Evolutionary conservation across 2,329 filamentous ascomycete species (phyloP).

Genomic region (Talaromyces rugulosus): DNA sequence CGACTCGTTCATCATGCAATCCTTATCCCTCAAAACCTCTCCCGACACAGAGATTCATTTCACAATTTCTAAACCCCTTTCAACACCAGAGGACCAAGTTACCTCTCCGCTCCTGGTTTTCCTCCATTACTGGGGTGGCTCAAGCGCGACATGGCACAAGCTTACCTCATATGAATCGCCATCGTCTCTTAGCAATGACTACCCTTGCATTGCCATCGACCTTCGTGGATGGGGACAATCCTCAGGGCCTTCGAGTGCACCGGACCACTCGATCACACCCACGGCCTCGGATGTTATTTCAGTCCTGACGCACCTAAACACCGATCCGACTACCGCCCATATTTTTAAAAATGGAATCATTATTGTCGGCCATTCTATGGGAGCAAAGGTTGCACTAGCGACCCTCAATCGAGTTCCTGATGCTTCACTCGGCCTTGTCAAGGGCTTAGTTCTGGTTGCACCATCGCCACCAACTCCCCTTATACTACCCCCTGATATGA

Average conservation of each 20-base stretch:
- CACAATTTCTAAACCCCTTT: conserved; percentile 8
- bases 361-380: conserved; percentile 38
- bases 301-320: conserved; percentile 10
- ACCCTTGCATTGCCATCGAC: conserved; percentile 26
- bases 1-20: not conserved
- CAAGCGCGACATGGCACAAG: conserved; percentile 28
- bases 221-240: conserved; percentile 37
- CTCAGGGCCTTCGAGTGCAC: conserved; percentile 21
- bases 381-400: conserved; percentile 33
- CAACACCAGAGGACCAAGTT: conserved; percentile 3
- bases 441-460: conserved; percentile 31
- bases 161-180: conserved; percentile 19
- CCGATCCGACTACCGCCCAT: conserved; percentile 17
- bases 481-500: conserved; percentile 28
- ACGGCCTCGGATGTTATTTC: conserved; percentile 19
- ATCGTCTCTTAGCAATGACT: conserved; percentile 14
- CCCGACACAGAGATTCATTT: conserved; percentile 13
- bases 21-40: conserved; percentile 2
- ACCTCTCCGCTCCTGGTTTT: conserved; percentile 25
- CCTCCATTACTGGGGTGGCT: conserved; percentile 39
- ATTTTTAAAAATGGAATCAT: conserved; percentile 25
- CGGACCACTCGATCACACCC: conserved; percentile 21
- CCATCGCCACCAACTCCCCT: conserved; percentile 32
- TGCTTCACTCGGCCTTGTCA: conserved; percentile 13
- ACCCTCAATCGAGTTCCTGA: conserved; percentile 4